Conservation (phyloP, 2,329 filamentous ascomycete genomes). For the Aspergillus bombycis region DNA sequence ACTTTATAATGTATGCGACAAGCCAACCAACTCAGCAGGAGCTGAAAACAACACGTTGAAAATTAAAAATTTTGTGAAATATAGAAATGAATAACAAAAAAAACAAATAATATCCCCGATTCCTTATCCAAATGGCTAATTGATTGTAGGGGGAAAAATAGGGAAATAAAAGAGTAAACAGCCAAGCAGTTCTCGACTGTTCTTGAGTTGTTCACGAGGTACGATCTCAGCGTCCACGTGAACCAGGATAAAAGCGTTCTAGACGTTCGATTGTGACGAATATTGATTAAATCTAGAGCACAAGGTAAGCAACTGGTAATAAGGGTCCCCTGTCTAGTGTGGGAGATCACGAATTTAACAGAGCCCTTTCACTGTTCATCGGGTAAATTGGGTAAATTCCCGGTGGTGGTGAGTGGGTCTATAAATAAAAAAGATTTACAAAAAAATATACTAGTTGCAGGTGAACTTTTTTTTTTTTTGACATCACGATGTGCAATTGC, state of each 20-base stretch:
- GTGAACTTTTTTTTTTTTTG: background rate
- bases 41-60: background rate
- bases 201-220: background rate
- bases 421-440: background rate
- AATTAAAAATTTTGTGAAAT: background rate
- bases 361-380: background rate
- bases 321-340: background rate
- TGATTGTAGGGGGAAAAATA: background rate
- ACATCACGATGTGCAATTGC: conserved; percentile 8
- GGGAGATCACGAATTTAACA: conserved; percentile 3
- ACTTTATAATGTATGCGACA: background rate
- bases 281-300: background rate
- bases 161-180: background rate
- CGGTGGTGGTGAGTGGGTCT: conserved; percentile 17
- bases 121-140: background rate
- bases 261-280: background rate
- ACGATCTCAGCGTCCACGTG: background rate
- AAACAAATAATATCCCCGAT: background rate
- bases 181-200: background rate
- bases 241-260: background rate
- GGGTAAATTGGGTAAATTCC: conserved; percentile 26
- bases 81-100: background rate
- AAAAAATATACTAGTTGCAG: background rate
- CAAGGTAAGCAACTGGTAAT: background rate
- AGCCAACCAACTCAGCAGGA: background rate